Evolutionary conservation across 495 filamentous ascomycete genomes (phyloP), one percentile per base, ranked within the genome.

Genomic region (Physcia stellaris): DNA sequence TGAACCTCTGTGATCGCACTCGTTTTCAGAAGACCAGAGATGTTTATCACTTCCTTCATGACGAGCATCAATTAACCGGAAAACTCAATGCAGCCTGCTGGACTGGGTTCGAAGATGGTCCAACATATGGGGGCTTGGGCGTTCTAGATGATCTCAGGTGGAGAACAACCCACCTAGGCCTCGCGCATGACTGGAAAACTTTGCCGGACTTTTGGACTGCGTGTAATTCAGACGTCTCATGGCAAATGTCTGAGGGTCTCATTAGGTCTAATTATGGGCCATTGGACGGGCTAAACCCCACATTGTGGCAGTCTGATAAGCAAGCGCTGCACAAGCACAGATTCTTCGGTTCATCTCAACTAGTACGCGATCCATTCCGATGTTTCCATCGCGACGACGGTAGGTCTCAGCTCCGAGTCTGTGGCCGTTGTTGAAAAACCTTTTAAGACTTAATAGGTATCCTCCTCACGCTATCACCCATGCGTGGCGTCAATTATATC

Each of bases 401-500:
- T 41, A 12, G 9, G 39, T 35, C 2, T 16, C 4, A 18, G 4
- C 0, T 10, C 26, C 11, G 7, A 11, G 11, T 13, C 4, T 17
- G 16, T 6, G 20, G 1, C 10, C 2, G 28, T 2, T 37, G 4
- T 23, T 12, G n/a, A 15, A 19, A 9, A 0, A n/a, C n/a, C 21
- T 15, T 21, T 41, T 6, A 41, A 16, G n/a, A 22, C 16, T 4
- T 22, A 11, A 6, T 26, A 41, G 39, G 39, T 19, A 34, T 41
- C 22, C 31, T 41, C 5, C 21, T 41, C 6, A 41, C 39, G 1
- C 18, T 41, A 4, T 41, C 39, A 15, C 32, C 32, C 4, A 41
- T 41, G 39, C n/a, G 16, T 4, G 39, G 39, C 5, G 39, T 41
- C 13, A 41, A 41, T 24, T 41, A 41, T 19, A 4, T 41, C 26